These are phyloP conservation scores for Strobilomyces dryophilus DNA, from an alignment of 768 basidiomycete species.

Conservation along the genomic window DNA sequence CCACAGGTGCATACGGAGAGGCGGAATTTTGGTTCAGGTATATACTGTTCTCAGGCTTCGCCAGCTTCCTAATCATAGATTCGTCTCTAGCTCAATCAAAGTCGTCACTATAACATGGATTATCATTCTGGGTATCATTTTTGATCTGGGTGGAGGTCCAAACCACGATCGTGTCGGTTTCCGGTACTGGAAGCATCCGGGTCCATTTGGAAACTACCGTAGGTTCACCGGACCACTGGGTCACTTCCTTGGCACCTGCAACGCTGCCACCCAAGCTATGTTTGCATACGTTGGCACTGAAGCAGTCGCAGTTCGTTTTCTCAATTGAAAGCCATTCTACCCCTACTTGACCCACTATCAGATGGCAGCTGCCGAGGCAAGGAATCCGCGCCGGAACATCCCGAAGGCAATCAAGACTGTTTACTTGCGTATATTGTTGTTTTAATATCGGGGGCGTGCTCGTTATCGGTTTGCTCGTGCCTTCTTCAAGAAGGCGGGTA, in stretches of 20 bases:
- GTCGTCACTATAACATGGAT: too few species aligned
- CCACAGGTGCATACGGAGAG: constrained; percentile 5
- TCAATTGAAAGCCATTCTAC: neutral
- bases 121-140: too few species aligned
- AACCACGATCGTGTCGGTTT: too few species aligned
- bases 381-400: too few species aligned
- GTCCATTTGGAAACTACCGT: constrained; percentile 35
- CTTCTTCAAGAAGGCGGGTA: neutral
- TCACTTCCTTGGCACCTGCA: constrained; percentile 4
- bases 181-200: constrained; percentile 19
- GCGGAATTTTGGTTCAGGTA: neutral
- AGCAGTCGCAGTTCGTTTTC: neutral
- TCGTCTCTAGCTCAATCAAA: neutral
- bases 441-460: neutral
- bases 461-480: neutral
- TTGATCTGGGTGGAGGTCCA: too few species aligned
- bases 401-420: neutral
- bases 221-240: neutral
- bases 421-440: neutral
- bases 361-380: neutral
- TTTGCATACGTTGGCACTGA: too few species aligned
- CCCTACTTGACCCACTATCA: neutral
- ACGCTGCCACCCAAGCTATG: neutral
- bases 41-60: neutral
- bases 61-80: neutral